Conservation (phyloP, 768 basidiomycete species). For the Termitomyces heimii region DNA sequence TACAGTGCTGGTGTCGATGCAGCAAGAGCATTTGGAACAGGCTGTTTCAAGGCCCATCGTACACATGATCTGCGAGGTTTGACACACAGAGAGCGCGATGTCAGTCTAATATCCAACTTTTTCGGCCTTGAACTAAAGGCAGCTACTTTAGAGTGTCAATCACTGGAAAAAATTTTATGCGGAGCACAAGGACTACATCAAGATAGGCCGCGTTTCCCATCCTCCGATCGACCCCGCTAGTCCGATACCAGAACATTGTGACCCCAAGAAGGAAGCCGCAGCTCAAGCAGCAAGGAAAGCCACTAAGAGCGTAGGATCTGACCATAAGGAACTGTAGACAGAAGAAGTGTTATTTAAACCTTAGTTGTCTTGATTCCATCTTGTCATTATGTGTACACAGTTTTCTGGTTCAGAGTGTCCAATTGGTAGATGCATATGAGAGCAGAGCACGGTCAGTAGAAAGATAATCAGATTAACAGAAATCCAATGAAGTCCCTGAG, state of each 20-base stretch:
- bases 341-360: background rate
- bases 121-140: background rate
- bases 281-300: conserved; percentile 23
- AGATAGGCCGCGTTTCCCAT: conserved; percentile 74
- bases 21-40: conserved; percentile 89
- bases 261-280: conserved; percentile 48
- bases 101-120: conserved; percentile 26
- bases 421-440: background rate
- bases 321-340: conserved; percentile 32
- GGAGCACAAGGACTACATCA: conserved; percentile 72
- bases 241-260: conserved; percentile 72
- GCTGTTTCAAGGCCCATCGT: conserved; percentile 86
- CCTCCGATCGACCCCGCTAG: conserved; percentile 69
- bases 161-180: conserved; percentile 92
- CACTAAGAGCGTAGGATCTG: conserved; percentile 13
- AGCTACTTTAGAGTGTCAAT: conserved; percentile 49
- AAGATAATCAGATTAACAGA: background rate
- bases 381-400: background rate
- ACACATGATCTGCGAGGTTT: conserved; percentile 90
- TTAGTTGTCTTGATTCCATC: background rate
- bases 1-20: conserved; percentile 77
- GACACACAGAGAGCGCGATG: conserved; percentile 62
- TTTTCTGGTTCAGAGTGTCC: too few relatives aligned
- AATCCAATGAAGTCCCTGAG: background rate
- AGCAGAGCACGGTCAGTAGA: background rate